A percentile compares a stretch with the other conserved stretches of the same genome.
Conservation (phyloP, 306 rosid genomes). For the Herpetospermum pedunculosum region DNA sequence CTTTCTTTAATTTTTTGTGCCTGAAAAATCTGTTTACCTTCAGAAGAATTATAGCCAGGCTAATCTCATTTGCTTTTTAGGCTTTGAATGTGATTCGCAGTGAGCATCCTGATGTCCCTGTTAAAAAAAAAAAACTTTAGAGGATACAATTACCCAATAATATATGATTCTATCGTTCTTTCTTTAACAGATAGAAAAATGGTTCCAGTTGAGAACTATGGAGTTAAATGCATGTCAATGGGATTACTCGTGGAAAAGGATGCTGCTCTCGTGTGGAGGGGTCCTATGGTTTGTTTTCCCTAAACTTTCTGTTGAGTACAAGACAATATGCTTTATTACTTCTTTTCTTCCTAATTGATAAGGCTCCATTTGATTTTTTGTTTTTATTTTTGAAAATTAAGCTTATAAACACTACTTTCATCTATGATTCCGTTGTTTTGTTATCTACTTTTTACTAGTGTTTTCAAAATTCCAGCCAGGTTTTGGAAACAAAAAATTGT, state of each 20-base stretch:
- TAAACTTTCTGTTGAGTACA: not conserved
- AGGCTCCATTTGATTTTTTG: no score
- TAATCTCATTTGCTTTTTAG: not conserved
- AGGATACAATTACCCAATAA: not conserved
- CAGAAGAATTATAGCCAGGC: not conserved
- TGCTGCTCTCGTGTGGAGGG: conserved; percentile 96
- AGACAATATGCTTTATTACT: not conserved
- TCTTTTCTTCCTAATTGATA: not conserved
- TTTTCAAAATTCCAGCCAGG: no score
- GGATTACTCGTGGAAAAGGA: conserved; percentile 88
- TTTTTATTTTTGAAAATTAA: no score
- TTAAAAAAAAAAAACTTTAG: no score
- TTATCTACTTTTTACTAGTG: no score
- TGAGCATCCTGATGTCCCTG: not conserved
- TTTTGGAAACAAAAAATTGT: no score
- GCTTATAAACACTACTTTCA: no score
- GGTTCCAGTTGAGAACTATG: conserved; percentile 77
- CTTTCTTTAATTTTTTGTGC: not conserved
- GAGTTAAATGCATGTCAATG: conserved; percentile 95
- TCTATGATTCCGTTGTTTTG: no score
- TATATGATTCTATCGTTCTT: conserved; percentile 5
- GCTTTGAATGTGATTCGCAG: not conserved
- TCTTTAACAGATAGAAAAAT: conserved; percentile 68
- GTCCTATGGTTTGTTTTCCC: conserved; percentile 78
- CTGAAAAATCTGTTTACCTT: not conserved